A percentile compares a stretch with the other conserved stretches of the same genome.
Evolutionary conservation across 345 rosid species (phyloP).

Genomic region (Clausena lansium): DNA sequence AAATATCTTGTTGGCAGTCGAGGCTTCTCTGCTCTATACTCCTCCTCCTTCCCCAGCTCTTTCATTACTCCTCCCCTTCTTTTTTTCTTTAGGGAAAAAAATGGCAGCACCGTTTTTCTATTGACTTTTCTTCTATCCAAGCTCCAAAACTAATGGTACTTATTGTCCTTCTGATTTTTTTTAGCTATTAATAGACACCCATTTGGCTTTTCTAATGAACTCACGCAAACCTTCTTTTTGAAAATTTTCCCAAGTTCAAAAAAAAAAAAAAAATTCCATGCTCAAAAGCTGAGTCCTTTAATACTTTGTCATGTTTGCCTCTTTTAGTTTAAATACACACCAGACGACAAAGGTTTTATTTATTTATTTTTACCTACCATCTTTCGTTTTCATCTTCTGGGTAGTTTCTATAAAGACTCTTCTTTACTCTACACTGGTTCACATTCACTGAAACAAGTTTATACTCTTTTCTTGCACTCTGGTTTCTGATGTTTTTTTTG

Average conservation of each 20-base stretch:
- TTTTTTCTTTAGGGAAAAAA: neutral
- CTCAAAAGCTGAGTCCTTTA: neutral
- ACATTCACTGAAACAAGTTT: neutral
- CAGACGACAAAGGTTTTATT: neutral
- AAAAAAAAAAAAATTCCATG: neutral
- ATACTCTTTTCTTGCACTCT: conserved; percentile 2
- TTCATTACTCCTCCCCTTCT: too few relatives aligned
- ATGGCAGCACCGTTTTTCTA: neutral
- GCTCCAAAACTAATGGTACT: neutral
- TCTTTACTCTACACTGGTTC: neutral
- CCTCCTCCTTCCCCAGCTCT: neutral
- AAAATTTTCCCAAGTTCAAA: neutral
- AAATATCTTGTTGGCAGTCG: conserved; percentile 19
- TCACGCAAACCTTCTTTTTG: neutral
- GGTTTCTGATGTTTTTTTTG: neutral
- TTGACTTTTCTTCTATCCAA: neutral
- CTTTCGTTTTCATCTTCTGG: neutral
- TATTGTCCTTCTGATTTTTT: neutral
- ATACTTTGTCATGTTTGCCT: neutral
- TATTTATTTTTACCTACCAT: neutral
- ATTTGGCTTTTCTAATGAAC: neutral
- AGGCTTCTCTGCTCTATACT: neutral
- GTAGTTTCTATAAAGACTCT: neutral
- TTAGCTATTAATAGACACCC: neutral
- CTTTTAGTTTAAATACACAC: neutral